phyloP scores from a whole-genome alignment of 352 stramenopile genomes.

The Phytopythium litorale region DNA sequence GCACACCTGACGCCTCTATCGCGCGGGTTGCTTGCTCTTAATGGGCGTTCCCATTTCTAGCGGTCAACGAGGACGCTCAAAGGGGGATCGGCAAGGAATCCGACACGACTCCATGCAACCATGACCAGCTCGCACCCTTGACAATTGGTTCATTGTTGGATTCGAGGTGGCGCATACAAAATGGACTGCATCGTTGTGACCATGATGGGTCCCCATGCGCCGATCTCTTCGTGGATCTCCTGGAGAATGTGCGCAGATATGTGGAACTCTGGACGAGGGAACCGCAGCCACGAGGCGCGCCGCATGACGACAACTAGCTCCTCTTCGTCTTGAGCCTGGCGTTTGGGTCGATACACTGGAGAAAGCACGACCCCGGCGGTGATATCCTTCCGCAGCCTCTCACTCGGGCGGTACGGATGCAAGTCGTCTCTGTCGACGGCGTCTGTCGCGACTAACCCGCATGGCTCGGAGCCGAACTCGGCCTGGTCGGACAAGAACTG shows the following conservation, averaged over 20 bases:
- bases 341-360: slow-evolving; percentile 2
- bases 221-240: not conserved
- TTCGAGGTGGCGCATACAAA: not conserved
- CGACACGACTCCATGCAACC: no score
- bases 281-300: slow-evolving; percentile 17
- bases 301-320: slow-evolving; percentile 30
- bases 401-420: slow-evolving; percentile 32
- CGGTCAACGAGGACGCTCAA: no score
- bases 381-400: slow-evolving; percentile 34
- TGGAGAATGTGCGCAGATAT: not conserved
- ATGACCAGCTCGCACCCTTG: no score
- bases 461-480: slow-evolving; percentile 8
- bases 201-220: not conserved
- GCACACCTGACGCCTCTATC: no score
- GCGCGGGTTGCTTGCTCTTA: no score
- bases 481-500: slow-evolving; percentile 21
- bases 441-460: slow-evolving; percentile 29
- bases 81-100: no score
- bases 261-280: slow-evolving; percentile 17
- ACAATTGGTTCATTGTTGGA: no score
- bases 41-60: no score
- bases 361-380: slow-evolving; percentile 24
- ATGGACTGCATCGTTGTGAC: slow-evolving; percentile 4
- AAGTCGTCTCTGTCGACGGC: slow-evolving; percentile 39
- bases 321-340: slow-evolving; percentile 5